phyloP scores from a whole-genome alignment of 352 stramenopile genomes.

The Pythium volutum region DNA sequence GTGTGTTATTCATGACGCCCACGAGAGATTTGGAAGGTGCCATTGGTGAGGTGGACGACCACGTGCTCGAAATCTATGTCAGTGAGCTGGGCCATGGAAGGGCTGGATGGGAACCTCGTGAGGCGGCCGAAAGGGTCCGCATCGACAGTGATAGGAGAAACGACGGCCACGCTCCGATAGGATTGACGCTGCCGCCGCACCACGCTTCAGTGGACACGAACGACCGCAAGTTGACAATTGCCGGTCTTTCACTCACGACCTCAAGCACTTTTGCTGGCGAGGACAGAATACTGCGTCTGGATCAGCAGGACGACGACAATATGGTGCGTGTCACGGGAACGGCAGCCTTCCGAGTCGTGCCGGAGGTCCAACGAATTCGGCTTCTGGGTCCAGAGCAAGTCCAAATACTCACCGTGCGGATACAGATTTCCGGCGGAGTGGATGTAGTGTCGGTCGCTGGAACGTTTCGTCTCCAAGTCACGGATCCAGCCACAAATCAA shows the following conservation, averaged over 20 bases:
- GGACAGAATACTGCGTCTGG: neutral
- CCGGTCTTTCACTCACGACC: neutral
- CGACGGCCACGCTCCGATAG: neutral
- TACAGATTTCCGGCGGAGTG: neutral
- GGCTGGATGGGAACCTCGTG: neutral
- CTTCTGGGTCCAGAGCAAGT: conserved; percentile 15
- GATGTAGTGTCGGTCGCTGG: conserved; percentile 12
- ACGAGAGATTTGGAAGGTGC: too few relatives aligned
- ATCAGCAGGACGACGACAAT: neutral
- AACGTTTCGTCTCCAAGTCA: conserved; percentile 26
- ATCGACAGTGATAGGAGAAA: neutral
- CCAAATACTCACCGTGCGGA: conserved; percentile 15
- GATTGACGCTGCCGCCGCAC: neutral
- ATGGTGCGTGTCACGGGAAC: conserved; percentile 1
- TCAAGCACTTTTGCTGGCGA: neutral
- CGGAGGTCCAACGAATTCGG: conserved; percentile 24
- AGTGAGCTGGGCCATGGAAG: conserved; percentile 12
- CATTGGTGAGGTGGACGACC: neutral
- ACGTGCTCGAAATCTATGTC: conserved; percentile 7
- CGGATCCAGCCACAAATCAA: neutral
- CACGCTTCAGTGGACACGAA: conserved; percentile 1
- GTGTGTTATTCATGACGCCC: neutral
- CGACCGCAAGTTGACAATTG: conserved; percentile 1
- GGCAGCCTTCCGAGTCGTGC: conserved; percentile 9
- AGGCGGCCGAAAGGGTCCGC: neutral